These are phyloP conservation scores for Tuber brumale DNA, from an alignment of 495 filamentous ascomycete genomes.

Conservation along the genomic window DNA sequence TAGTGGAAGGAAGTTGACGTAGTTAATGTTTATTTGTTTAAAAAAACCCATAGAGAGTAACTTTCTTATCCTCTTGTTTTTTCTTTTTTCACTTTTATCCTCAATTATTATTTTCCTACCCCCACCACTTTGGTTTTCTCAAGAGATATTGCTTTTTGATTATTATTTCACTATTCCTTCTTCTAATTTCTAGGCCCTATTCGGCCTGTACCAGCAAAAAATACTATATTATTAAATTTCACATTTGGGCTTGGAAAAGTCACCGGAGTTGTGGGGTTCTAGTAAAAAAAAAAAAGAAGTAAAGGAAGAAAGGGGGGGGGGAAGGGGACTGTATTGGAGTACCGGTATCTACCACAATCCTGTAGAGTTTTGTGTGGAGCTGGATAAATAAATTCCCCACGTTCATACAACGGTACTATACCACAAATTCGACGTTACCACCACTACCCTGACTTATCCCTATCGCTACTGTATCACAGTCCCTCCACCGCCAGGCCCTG, in stretches of 20 bases:
- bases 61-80: not conserved
- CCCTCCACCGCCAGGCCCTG: not conserved
- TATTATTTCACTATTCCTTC: not conserved
- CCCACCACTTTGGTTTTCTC: no score
- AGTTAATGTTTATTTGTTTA: not conserved
- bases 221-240: not conserved
- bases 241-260: not conserved
- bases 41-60: not conserved
- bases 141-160: not conserved
- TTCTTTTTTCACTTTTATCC: not conserved
- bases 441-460: not conserved
- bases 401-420: no score
- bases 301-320: no score
- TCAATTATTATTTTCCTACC: not conserved
- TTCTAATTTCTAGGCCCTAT: constrained; percentile 5
- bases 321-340: not conserved
- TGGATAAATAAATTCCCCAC: not conserved
- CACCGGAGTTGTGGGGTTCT: not conserved
- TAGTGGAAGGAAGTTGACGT: constrained; percentile 20
- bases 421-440: not conserved
- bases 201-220: not conserved
- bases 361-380: not conserved
- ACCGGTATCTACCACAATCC: no score
- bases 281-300: not conserved
- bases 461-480: not conserved